Percentiles rank a stretch among this genome's conserved stretches.
Evolutionary conservation across 108 stramenopile species (phyloP).

Genomic region (Discostella pseudostelligera): DNA sequence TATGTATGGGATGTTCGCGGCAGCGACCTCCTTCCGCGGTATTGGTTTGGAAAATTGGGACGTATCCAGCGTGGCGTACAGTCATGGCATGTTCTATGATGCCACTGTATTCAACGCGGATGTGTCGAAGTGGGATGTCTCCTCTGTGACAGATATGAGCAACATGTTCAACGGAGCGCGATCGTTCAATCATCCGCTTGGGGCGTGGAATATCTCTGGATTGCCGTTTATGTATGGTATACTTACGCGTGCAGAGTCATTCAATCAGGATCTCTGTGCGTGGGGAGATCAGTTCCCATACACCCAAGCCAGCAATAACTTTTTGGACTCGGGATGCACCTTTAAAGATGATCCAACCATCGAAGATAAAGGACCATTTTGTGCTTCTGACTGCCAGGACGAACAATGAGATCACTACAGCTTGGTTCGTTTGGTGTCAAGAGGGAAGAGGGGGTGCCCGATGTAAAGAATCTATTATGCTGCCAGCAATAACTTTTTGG

Average conservation of each 20-base stretch:
- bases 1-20: no score
- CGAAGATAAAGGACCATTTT: not conserved
- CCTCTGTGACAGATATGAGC: no score
- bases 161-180: constrained; percentile 35
- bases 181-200: constrained; percentile 42
- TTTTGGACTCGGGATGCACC: constrained; percentile 1
- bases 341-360: not conserved
- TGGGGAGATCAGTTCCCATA: constrained; percentile 24
- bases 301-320: not conserved
- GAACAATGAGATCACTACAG: no score
- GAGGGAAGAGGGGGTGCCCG: no score
- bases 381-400: not conserved
- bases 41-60: no score
- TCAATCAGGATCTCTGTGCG: constrained; percentile 26
- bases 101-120: no score
- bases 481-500: not conserved
- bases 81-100: no score
- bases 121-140: no score
- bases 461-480: not conserved
- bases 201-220: constrained; percentile 31
- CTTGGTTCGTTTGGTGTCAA: no score
- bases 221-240: constrained; percentile 31
- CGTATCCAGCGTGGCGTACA: no score
- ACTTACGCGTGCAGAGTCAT: constrained; percentile 30
- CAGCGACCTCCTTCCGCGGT: no score